phyloP scores from a whole-genome alignment of 768 basidiomycete species.

The Cantharellus anzutake region DNA sequence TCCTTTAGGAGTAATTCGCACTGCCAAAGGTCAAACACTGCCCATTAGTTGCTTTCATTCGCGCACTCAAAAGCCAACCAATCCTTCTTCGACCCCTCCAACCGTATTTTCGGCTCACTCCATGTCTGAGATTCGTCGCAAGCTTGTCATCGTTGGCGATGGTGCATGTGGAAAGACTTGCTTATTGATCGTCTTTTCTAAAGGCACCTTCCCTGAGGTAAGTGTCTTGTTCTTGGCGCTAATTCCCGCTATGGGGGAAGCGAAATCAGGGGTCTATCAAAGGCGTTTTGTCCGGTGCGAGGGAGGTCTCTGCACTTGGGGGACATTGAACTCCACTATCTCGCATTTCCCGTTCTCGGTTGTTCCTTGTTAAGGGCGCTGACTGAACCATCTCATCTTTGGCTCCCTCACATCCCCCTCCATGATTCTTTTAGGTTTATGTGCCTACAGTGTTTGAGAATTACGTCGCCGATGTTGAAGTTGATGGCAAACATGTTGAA shows the following conservation, averaged over 20 bases:
- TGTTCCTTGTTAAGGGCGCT: background rate
- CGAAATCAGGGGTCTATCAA: background rate
- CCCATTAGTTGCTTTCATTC: too few relatives aligned
- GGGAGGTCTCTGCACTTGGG: background rate
- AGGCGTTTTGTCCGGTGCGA: too few relatives aligned
- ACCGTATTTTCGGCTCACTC: background rate
- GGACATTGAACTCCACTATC: background rate
- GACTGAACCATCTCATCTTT: background rate
- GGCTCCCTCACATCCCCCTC: background rate
- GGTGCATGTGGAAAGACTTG: constrained; percentile 98
- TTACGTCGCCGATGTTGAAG: constrained; percentile 97
- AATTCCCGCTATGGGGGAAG: background rate
- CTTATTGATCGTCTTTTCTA: constrained; percentile 88
- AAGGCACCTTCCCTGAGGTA: constrained; percentile 92
- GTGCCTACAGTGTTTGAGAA: constrained; percentile 99
- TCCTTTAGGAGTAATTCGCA: too few relatives aligned
- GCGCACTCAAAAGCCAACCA: background rate
- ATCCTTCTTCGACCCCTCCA: background rate
- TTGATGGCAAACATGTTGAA: constrained; percentile 96
- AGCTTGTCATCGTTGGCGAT: constrained; percentile 94
- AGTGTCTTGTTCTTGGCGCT: constrained; percentile 2
- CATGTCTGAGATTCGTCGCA: constrained; percentile 58
- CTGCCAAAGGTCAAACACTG: too few relatives aligned
- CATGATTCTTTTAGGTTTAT: constrained; percentile 49
- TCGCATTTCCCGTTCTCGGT: background rate